Evolutionary conservation across 768 basidiomycete genomes (phyloP).

Genomic region (Termitomyces heimii): DNA sequence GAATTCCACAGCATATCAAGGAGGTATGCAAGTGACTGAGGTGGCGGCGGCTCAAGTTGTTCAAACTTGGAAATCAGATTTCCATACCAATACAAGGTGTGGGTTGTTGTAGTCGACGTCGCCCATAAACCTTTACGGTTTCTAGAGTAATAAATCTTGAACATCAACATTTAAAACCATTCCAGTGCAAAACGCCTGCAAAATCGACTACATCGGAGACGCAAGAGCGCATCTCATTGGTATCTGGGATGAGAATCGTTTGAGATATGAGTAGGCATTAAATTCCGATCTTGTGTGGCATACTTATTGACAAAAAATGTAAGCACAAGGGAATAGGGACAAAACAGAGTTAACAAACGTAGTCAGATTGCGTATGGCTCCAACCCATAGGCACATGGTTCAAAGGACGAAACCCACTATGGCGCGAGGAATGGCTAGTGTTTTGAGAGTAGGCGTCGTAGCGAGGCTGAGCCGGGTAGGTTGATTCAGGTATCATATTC

Average conservation of each 20-base stretch:
- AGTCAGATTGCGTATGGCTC: constrained; percentile 45
- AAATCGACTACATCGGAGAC: not conserved
- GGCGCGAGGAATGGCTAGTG: constrained; percentile 31
- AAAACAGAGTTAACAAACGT: constrained; percentile 38
- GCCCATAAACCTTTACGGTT: not conserved
- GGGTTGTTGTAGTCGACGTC: not conserved
- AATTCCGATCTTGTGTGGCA: constrained; percentile 26
- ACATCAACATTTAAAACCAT: not conserved
- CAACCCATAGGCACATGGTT: constrained; percentile 46
- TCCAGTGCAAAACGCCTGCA: not conserved
- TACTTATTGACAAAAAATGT: constrained; percentile 17
- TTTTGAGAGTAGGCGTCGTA: constrained; percentile 47
- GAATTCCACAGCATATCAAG: not conserved
- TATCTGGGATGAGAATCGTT: constrained; percentile 39
- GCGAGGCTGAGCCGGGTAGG: constrained; percentile 45
- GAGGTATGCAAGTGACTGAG: not conserved
- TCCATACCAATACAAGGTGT: not conserved
- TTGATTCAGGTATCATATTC: constrained; percentile 54
- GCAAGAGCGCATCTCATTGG: constrained; percentile 21
- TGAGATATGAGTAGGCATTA: constrained; percentile 30
- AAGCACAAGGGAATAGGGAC: not conserved
- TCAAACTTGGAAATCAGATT: not conserved
- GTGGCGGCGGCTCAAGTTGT: not conserved
- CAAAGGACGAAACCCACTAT: constrained; percentile 44
- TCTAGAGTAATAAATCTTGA: not conserved